Conservation (phyloP, 1,284 basidiomycete species). For the Cutaneotrichosporon spelunceum region DNA sequence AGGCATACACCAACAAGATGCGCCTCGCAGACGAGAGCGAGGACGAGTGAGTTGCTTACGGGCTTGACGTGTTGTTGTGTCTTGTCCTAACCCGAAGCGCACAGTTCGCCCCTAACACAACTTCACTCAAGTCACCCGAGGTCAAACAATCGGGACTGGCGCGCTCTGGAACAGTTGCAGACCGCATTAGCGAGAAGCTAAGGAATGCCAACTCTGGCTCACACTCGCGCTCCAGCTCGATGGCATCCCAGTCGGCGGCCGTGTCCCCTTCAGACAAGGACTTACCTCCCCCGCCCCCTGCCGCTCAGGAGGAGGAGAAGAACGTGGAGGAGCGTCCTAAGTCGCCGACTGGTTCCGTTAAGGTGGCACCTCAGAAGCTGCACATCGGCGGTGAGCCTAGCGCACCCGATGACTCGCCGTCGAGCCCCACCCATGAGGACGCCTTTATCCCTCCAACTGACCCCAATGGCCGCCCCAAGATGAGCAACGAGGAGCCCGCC, state of each 20-base stretch:
- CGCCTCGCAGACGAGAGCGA: conserved; percentile 80
- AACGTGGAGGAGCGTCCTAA: background rate
- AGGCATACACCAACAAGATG: conserved; percentile 70
- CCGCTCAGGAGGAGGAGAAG: background rate
- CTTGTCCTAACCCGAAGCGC: conserved; percentile 46
- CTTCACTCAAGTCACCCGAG: conserved; percentile 52
- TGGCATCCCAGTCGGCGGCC: background rate
- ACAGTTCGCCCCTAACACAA: conserved; percentile 69
- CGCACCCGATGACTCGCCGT: conserved; percentile 17
- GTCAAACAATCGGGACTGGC: conserved; percentile 54
- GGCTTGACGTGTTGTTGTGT: background rate
- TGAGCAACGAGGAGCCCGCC: conserved; percentile 23
- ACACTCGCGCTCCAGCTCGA: conserved; percentile 7
- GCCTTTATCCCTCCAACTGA: conserved; percentile 45
- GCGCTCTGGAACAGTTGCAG: conserved; percentile 48
- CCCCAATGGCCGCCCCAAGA: conserved; percentile 36
- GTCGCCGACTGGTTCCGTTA: conserved; percentile 4
- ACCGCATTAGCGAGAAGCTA: conserved; percentile 51
- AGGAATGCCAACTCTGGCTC: conserved; percentile 32
- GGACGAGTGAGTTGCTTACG: conserved; percentile 66
- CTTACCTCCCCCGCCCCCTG: background rate
- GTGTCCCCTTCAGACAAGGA: conserved; percentile 37
- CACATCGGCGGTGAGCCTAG: background rate
- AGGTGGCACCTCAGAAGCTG: conserved; percentile 3
- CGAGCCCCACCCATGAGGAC: conserved; percentile 39